Evolutionary conservation across 306 rosid species (phyloP).

Genomic region (Malus orientalis): DNA sequence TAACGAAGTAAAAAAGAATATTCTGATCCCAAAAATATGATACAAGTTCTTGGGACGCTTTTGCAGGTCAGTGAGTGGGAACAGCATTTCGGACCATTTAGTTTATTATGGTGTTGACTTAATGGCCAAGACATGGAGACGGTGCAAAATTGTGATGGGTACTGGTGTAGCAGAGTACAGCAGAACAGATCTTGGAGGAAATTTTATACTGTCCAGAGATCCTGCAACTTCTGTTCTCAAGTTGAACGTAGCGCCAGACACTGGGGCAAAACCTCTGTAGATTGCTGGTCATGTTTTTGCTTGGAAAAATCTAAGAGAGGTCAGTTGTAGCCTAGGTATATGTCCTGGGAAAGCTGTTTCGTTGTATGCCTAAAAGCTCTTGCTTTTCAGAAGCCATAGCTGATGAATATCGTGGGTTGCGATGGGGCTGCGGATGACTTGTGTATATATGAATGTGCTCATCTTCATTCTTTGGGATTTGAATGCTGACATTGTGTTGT

Average conservation of each 20-base stretch:
- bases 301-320: conserved; percentile 5
- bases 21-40: not conserved
- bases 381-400: conserved; percentile 2
- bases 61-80: conserved; percentile 85
- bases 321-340: not conserved
- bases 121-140: conserved; percentile 40
- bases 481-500: conserved; percentile 2
- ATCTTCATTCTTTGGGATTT: conserved; percentile 21
- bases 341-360: not conserved
- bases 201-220: conserved; percentile 48
- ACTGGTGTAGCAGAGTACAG: conserved; percentile 18
- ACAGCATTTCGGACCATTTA: conserved; percentile 74
- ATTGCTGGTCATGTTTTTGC: not conserved
- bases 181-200: conserved; percentile 51
- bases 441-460: conserved; percentile 26
- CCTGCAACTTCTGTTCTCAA: conserved; percentile 45
- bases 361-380: conserved; percentile 7
- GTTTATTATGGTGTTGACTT: conserved; percentile 52
- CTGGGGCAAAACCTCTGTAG: conserved; percentile 19
- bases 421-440: conserved; percentile 16
- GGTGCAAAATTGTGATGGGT: conserved; percentile 74
- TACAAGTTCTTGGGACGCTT: conserved; percentile 15
- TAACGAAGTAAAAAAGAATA: not conserved
- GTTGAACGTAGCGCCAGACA: conserved; percentile 26
- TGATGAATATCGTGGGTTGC: conserved; percentile 13